phyloP scores from a whole-genome alignment of 768 basidiomycete species.

The Tylopilus subfusipes region DNA sequence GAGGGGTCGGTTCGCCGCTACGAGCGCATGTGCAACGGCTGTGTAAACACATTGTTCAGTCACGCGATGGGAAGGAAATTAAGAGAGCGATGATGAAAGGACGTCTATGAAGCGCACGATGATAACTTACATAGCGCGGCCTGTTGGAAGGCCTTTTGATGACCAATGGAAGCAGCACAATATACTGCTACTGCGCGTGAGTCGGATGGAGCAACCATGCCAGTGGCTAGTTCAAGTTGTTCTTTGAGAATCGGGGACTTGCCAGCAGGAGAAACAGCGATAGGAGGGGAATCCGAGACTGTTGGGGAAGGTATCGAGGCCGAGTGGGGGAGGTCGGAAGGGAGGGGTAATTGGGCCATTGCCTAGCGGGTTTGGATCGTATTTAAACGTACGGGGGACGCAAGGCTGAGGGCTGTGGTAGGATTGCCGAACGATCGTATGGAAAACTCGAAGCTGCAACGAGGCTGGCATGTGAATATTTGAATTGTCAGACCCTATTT shows the following conservation, averaged over 20 bases:
- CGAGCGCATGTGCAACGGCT: conserved; percentile 78
- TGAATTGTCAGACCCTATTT: neutral
- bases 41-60: conserved; percentile 1
- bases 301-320: neutral
- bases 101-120: neutral
- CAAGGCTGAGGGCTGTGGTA: conserved; percentile 14
- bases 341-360: conserved; percentile 12
- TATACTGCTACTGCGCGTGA: conserved; percentile 67
- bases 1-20: conserved; percentile 53
- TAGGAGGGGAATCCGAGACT: neutral
- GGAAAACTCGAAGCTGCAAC: conserved; percentile 13
- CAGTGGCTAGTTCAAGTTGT: conserved; percentile 7
- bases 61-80: neutral
- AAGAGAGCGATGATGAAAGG: neutral
- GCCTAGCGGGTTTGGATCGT: neutral
- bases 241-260: conserved; percentile 3
- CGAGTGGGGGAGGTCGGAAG: conserved; percentile 4
- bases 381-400: conserved; percentile 25
- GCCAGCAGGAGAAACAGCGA: neutral
- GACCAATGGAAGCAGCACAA: conserved; percentile 76
- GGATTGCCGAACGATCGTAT: conserved; percentile 3
- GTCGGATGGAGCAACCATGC: conserved; percentile 32
- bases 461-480: conserved; percentile 15
- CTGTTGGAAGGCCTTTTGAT: conserved; percentile 51
- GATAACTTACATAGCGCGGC: conserved; percentile 67